Base-by-base conservation (phyloP, 345 rosid genomes). In the Tarenaya hassleriana region DNA sequence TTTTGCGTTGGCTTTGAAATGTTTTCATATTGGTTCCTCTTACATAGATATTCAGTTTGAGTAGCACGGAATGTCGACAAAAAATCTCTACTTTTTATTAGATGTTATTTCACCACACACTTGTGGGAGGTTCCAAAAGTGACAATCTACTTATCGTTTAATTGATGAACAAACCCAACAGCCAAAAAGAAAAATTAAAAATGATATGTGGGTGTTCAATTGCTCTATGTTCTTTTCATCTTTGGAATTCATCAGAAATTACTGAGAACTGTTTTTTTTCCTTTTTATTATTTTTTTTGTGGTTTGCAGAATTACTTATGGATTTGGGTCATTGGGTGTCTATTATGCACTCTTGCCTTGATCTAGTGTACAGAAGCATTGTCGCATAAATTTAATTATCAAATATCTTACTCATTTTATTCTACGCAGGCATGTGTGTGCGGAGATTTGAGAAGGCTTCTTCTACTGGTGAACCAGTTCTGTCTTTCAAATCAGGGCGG, bases 401-500 rank as follows among this genome's bases (percentile, higher is more conserved):
- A 12, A 21, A 8, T n/a, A 47, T 16, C n/a, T 41, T 42, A 7
- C 6, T 7, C 49, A 1, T 61, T 40, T 66, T 10, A n/a, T n/a
- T n/a, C n/a, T 62, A 42, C 69, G 68, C 70, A 89, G 97, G 91
- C 50, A 67, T 84, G 76, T 86, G 96, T 78, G 74, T 69, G 68
- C 64, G 71, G 72, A 84, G 88, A 69, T 84, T 67, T 45, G 70
- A 76, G 68, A 90, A 75, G 52, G 87, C 83, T 42, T 75, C 73
- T 37, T 50, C 62, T 27, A 63, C 66, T 42, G 89, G 92, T 29
- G 87, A 82, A 76, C 70, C 78, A 60, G 72, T 86, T 56, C 62
- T 84, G 67, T 80, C 92, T 54, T 76, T 74, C 61, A 54, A 70
- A 62, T 67, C 74, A 11, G 92, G 85, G 37, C 61, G 76, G 62